Conservation (phyloP, 805 yeast genomes). For the Yarrowia yakushimensis region DNA sequence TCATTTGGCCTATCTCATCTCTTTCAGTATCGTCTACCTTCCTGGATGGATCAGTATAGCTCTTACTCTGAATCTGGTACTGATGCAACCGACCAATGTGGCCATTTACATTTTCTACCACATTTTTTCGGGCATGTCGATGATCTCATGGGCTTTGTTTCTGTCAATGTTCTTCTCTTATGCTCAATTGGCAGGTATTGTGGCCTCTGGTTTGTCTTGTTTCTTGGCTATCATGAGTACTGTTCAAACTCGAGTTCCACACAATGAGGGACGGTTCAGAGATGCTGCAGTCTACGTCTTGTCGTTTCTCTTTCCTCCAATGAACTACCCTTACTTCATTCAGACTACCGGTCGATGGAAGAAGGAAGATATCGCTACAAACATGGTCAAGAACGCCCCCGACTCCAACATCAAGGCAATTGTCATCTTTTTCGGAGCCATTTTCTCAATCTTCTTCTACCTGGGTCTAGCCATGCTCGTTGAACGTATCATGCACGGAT, state of each 20-base stretch:
- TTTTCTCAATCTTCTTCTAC: conserved; percentile 36
- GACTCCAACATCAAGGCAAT: conserved; percentile 30
- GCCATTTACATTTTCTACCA: conserved; percentile 36
- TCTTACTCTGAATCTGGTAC: conserved; percentile 30
- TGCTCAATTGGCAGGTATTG: conserved; percentile 39
- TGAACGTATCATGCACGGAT: conserved; percentile 31
- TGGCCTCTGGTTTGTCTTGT: conserved; percentile 37
- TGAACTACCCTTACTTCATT: conserved; percentile 38
- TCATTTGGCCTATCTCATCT: conserved; percentile 33
- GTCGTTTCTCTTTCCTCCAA: conserved; percentile 38
- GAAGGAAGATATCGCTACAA: conserved; percentile 30
- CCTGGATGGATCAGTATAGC: conserved; percentile 39
- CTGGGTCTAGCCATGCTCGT: conserved; percentile 32
- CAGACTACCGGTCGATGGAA: conserved; percentile 37
- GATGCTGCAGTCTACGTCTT: conserved; percentile 34
- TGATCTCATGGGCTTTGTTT: conserved; percentile 37
- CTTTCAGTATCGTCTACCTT: conserved; percentile 36
- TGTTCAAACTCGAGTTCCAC: conserved; percentile 34
- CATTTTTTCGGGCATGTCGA: conserved; percentile 35
- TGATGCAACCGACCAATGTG: conserved; percentile 33
- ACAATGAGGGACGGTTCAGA: conserved; percentile 31
- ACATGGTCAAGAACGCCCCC: conserved; percentile 35
- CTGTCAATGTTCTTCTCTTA: conserved; percentile 35
- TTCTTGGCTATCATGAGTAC: conserved; percentile 37
- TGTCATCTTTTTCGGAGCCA: conserved; percentile 37